Base-by-base conservation (phyloP, 805 yeast genomes). In the Tetrapisispora taiwanensis region DNA sequence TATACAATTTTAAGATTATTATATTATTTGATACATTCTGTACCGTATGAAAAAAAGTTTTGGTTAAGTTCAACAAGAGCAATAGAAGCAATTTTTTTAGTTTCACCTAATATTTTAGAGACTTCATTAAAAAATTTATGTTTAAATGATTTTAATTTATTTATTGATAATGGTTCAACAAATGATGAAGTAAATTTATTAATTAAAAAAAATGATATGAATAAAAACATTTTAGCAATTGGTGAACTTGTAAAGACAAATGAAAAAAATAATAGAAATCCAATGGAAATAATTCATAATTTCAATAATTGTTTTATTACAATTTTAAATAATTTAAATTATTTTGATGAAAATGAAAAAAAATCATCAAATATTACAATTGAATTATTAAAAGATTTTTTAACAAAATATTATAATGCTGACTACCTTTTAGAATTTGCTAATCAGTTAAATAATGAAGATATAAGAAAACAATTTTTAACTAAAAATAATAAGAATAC, bases 301-400 rank as follows among this genome's bases (percentile, higher is more conserved):
- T 63, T 66, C 36, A 54, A 64, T 26, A 66, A 66, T 4, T 43
- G 57, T 10, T 50, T 70, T 40, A 48, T 68, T 10, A 56, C 55
- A 19, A 51, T 62, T 4, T 47, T 66, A 28, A 65, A 67, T 26
- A 65, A 59, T 26, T 20, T 38, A 17, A 13, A 27, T 15, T 36
- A 31, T 28, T 22, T n/a, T 30, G 24, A 35, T 18, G 19, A 55
- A 52, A 24, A 42, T 34, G 48, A 53, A 10, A 52, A 60, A 18
- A 26, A 17, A 12, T 27, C n/a, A 26, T 18, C 32, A 37, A 37
- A 37, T 28, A 13, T 38, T 42, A 37, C 50, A 3, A 48, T 48
- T 7, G 59, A 58, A 59, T 61, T 44, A 46, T 47, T 57, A 8
- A 45, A 45, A 33, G 63, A 60, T 39, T 53, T 58, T 15, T 39